phyloP scores from a whole-genome alignment of 768 basidiomycete species.

The Calvatia gigantea region DNA sequence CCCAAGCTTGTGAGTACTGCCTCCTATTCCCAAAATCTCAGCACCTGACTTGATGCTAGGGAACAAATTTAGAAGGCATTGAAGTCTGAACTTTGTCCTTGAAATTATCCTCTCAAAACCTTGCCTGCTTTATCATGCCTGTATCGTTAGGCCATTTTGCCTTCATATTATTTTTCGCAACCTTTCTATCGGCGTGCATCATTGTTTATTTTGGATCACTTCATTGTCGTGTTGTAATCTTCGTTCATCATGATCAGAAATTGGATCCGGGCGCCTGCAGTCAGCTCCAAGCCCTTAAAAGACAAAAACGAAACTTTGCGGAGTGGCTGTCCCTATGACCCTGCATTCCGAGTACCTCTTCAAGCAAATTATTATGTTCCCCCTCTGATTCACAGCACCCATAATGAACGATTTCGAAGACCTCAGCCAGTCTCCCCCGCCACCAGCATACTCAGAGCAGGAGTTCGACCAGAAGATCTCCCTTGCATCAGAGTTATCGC shows the following conservation, averaged over 20 bases:
- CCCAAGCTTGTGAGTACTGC: constrained; percentile 65
- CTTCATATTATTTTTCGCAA: not conserved
- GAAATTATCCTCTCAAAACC: too few relatives aligned
- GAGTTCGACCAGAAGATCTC: constrained; percentile 54
- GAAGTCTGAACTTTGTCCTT: constrained; percentile 47
- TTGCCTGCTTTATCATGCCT: not conserved
- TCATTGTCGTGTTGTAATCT: not conserved
- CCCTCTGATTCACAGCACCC: not conserved
- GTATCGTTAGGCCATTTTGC: not conserved
- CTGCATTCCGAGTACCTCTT: not conserved
- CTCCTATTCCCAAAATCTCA: not conserved
- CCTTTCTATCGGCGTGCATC: not conserved
- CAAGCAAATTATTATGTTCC: not conserved
- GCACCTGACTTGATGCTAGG: constrained; percentile 36
- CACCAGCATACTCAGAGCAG: constrained; percentile 44
- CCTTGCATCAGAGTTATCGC: constrained; percentile 36
- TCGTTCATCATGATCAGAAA: not conserved
- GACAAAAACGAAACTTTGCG: constrained; percentile 1
- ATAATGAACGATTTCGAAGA: constrained; percentile 14
- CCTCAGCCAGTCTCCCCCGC: constrained; percentile 26
- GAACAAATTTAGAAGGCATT: constrained; percentile 82
- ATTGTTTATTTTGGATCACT: not conserved
- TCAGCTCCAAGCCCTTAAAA: not conserved
- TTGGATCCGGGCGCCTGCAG: not conserved
- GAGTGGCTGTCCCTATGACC: constrained; percentile 1